Base-by-base conservation (phyloP, 2,329 filamentous ascomycete genomes). In the Claviceps monticola region DNA sequence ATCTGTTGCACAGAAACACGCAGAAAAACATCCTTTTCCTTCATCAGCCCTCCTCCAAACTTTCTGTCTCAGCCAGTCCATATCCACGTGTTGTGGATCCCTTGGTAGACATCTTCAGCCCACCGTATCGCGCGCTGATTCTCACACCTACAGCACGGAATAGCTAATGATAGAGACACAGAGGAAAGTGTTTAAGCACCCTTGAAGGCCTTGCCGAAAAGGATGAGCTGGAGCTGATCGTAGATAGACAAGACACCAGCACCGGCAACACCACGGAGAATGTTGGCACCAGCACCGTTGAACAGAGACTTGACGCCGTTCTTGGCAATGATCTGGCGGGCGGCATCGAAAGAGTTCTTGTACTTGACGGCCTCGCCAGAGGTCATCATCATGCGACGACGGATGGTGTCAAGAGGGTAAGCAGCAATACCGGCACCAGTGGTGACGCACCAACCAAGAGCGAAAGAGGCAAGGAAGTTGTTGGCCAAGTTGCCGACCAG, bases 361-460 rank as follows among this genome's bases (percentile, higher is more conserved):
- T 98, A 98, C 88, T 98, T 98, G 84, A 98, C 93, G 80, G 93
- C 93, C 88, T 94, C 79, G 76, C 81, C 80, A 61, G 79, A 84
- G 68, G 93, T 98, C 93, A 98, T 98, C 93, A 98, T 98, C 93
- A 98, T 98, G 80, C 93, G 93, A 84, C 93, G 90, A 83, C 93
- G 93, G 81, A 98, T 89, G 71, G 93, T 98, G 78, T 98, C 93
- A 71, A 98, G 89, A 79, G 93, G 93, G 83, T 98, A 98, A 70
- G 93, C 97, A 78, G 93, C 93, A 75, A 98, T 95, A 95, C 93
- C 93, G 75, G 93, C 93, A 94, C 86, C 93, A 73, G 93, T 98
- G 79, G 93, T 98, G 82, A 98, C 93, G 75, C 80, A 79, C 93
- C 93, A 98, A 72, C 93, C 93, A 75, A 98, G 93, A 71, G 82